Percentiles rank a stretch among this genome's conserved stretches.
Conservation (phyloP, 768 basidiomycete genomes). For the Suillus subaureus region DNA sequence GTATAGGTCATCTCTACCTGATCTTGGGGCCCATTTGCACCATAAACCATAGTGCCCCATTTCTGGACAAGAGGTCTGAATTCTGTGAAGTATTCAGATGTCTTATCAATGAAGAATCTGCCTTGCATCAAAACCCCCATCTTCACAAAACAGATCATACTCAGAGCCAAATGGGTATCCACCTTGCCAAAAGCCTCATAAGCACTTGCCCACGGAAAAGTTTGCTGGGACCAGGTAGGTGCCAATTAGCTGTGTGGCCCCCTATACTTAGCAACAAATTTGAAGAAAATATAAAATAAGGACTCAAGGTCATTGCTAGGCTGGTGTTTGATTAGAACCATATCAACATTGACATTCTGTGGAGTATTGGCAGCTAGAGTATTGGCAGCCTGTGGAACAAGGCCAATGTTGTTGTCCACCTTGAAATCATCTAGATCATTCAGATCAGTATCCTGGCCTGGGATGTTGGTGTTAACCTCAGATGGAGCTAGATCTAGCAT, state of each 20-base stretch:
- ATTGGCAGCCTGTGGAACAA: constrained; percentile 1
- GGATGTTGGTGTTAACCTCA: background rate
- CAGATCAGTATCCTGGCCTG: background rate
- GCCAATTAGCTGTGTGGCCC: background rate
- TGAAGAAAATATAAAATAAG: background rate
- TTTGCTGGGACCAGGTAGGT: background rate
- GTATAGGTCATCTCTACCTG: background rate
- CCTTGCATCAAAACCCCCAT: background rate
- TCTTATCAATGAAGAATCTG: background rate
- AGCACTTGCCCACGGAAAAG: background rate
- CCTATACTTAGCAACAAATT: background rate
- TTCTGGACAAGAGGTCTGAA: background rate
- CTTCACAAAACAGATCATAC: background rate
- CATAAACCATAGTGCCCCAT: background rate
- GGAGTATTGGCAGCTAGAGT: background rate
- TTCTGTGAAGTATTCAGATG: background rate
- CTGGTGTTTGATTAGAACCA: background rate
- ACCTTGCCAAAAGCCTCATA: background rate
- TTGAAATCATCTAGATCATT: background rate
- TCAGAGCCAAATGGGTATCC: background rate
- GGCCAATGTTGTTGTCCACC: background rate
- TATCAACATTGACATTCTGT: background rate
- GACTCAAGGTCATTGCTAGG: background rate
- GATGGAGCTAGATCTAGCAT: background rate
- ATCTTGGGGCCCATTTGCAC: background rate